A percentile compares a stretch with the other conserved stretches of the same genome.
Conservation (phyloP, 257 asterid genomes). For the Striga asiatica region DNA sequence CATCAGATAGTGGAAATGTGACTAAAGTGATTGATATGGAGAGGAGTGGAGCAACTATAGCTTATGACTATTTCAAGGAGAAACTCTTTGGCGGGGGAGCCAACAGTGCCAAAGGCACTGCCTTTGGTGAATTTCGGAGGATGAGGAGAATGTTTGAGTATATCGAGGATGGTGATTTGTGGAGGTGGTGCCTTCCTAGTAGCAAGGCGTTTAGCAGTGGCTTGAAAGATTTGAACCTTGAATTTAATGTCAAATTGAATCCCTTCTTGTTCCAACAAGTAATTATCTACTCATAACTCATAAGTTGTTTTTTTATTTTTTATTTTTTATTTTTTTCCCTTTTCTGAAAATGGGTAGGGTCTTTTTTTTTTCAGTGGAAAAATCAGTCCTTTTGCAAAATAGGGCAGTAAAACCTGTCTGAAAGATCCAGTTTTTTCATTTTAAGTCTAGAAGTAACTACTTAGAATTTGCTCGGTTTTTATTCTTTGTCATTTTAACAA, state of each 20-base stretch:
- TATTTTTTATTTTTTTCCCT: no score
- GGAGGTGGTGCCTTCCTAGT: slow-evolving; percentile 82
- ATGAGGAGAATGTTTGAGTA: slow-evolving; percentile 61
- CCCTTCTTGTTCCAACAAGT: slow-evolving; percentile 84
- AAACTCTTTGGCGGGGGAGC: slow-evolving; percentile 34
- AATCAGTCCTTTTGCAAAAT: no score
- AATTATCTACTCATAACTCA: slow-evolving; percentile 7
- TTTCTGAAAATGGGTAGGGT: no score
- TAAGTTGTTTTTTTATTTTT: no score
- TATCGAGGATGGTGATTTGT: slow-evolving; percentile 81
- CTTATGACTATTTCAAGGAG: slow-evolving; percentile 77
- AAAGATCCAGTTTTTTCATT: no score
- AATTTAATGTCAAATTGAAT: slow-evolving; percentile 55
- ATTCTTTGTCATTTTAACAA: not conserved
- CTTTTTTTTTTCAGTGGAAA: no score
- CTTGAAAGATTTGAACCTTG: slow-evolving; percentile 60
- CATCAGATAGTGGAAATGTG: slow-evolving; percentile 42
- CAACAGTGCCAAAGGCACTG: slow-evolving; percentile 14
- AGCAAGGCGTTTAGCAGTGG: slow-evolving; percentile 92
- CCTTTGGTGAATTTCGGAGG: slow-evolving; percentile 33
- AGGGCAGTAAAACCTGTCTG: not conserved
- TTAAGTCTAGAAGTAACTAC: not conserved
- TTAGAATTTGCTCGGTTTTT: not conserved
- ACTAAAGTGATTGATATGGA: slow-evolving; percentile 63
- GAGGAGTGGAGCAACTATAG: slow-evolving; percentile 92